Percentiles rank a stretch among this genome's conserved stretches.
Conservation (phyloP, 1,284 basidiomycete genomes). For the Ceratobasidium sp. region DNA sequence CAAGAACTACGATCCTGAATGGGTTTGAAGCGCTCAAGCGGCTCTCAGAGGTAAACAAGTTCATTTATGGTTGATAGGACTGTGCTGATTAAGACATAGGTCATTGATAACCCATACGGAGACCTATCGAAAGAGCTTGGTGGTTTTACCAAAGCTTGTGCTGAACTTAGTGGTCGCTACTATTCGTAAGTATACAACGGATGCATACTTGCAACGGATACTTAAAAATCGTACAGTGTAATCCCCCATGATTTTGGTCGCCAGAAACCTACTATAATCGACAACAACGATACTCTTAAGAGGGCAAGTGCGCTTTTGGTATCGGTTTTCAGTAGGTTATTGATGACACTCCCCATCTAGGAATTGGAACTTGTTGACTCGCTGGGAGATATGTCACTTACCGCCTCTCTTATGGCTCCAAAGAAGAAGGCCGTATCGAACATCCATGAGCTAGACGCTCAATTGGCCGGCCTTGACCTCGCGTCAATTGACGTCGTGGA, state of each 20-base stretch:
- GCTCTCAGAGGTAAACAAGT: constrained; percentile 54
- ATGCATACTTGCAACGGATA: not conserved
- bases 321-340: not conserved
- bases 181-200: constrained; percentile 65
- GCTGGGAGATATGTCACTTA: constrained; percentile 59
- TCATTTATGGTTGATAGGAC: not conserved
- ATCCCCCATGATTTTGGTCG: constrained; percentile 51
- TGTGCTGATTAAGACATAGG: constrained; percentile 38
- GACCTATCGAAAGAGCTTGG: constrained; percentile 42
- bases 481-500: constrained; percentile 67
- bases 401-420: constrained; percentile 28
- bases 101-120: constrained; percentile 48
- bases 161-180: constrained; percentile 56
- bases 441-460: constrained; percentile 70
- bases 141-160: constrained; percentile 47
- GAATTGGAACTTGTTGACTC: constrained; percentile 77
- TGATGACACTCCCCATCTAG: constrained; percentile 52
- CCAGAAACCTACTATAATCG: constrained; percentile 48
- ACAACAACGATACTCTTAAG: constrained; percentile 42
- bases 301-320: constrained; percentile 12
- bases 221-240: constrained; percentile 35
- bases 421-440: constrained; percentile 71
- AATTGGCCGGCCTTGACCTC: constrained; percentile 69
- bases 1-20: constrained; percentile 53
- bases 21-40: constrained; percentile 69